Evolutionary conservation across 495 filamentous ascomycete species (phyloP).

Genomic region (Podospora comata): DNA sequence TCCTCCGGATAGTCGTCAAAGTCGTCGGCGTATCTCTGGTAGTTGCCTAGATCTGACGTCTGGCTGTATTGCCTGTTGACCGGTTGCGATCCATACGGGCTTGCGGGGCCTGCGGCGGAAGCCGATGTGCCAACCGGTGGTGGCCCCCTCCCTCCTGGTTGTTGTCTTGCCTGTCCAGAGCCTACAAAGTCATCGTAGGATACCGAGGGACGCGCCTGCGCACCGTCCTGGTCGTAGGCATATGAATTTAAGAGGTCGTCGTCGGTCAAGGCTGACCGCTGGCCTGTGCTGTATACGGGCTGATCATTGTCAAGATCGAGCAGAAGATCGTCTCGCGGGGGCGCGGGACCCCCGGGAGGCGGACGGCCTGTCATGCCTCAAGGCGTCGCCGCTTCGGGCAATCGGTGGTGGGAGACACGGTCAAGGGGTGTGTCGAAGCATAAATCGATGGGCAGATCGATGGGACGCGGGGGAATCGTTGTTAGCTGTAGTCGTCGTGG

Average conservation of each 20-base stretch:
- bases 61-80: constrained; percentile 66
- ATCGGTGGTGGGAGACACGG: background rate
- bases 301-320: constrained; percentile 71
- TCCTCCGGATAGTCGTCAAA: constrained; percentile 75
- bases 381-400: constrained; percentile 16
- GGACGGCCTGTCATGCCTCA: constrained; percentile 69
- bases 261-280: constrained; percentile 69
- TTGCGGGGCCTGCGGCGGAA: constrained; percentile 48
- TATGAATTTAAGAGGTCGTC: constrained; percentile 70
- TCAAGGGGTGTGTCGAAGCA: background rate
- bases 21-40: constrained; percentile 83
- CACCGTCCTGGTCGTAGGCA: constrained; percentile 61
- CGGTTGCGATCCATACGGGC: constrained; percentile 53
- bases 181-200: constrained; percentile 97
- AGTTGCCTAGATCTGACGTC: constrained; percentile 78
- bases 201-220: constrained; percentile 71
- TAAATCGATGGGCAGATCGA: background rate
- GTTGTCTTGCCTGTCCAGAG: constrained; percentile 40
- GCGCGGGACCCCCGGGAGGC: constrained; percentile 54
- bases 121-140: constrained; percentile 28
- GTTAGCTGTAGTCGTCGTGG: background rate
- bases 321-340: constrained; percentile 64
- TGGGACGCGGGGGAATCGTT: background rate
- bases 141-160: constrained; percentile 44
- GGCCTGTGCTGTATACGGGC: constrained; percentile 67